Conservation (phyloP, 768 basidiomycete genomes). For the Mycena sanguinolenta region DNA sequence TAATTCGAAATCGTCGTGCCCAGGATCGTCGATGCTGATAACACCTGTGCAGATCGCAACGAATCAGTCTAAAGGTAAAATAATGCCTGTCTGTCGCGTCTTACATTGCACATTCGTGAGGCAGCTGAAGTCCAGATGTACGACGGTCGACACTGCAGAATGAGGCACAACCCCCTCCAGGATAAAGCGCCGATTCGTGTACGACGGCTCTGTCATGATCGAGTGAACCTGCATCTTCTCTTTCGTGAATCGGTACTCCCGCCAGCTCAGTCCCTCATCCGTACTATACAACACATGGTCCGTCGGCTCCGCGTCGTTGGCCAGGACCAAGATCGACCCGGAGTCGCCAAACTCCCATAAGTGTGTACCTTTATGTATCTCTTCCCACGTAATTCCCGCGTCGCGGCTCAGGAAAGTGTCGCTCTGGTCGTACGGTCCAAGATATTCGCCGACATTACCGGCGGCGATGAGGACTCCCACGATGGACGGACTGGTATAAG, state of each 20-base stretch:
- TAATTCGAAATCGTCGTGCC: slow-evolving; percentile 93
- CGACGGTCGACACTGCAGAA: slow-evolving; percentile 66
- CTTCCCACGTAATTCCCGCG: slow-evolving; percentile 97
- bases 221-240: slow-evolving; percentile 79
- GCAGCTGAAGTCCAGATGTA: slow-evolving; percentile 91
- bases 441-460: slow-evolving; percentile 91
- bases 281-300: slow-evolving; percentile 91
- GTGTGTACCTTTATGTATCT: slow-evolving; percentile 98
- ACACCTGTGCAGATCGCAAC: too few relatives aligned
- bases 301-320: slow-evolving; percentile 94
- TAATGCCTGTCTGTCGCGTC: slow-evolving; percentile 39
- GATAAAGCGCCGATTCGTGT: slow-evolving; percentile 93
- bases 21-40: slow-evolving; percentile 77
- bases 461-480: slow-evolving; percentile 96
- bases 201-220: slow-evolving; percentile 90
- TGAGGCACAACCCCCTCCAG: slow-evolving; percentile 77
- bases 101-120: slow-evolving; percentile 83
- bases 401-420: slow-evolving; percentile 98
- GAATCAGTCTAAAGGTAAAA: slow-evolving; percentile 14
- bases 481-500: slow-evolving; percentile 92
- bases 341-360: slow-evolving; percentile 99
- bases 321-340: slow-evolving; percentile 92
- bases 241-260: slow-evolving; percentile 85
- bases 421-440: slow-evolving; percentile 85
- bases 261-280: slow-evolving; percentile 91